These are phyloP conservation scores for Oxyria digyna DNA, from an alignment of 148 eudicot species.

Conservation along the genomic window DNA sequence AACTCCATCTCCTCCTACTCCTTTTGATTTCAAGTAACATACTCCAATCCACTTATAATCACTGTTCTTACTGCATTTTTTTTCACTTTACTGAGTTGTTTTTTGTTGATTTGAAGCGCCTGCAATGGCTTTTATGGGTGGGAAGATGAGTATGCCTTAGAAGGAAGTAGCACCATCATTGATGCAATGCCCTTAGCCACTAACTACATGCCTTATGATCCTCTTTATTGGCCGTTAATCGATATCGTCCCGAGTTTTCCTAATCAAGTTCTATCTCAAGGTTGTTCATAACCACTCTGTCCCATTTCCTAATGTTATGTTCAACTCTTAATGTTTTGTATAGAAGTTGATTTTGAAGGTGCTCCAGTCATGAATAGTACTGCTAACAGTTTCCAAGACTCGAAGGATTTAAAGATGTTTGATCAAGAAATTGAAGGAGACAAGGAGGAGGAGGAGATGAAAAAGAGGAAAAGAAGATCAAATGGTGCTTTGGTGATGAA, in stretches of 20 bases:
- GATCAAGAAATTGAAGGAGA: conserved; percentile 1
- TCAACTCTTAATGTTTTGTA: not conserved
- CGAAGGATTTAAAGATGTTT: not conserved
- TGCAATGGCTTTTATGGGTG: not conserved
- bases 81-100: not conserved
- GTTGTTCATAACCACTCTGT: not conserved
- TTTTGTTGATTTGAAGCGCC: not conserved
- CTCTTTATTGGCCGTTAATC: not conserved
- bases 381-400: not conserved
- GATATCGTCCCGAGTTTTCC: not conserved
- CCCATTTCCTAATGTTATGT: no score
- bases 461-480: not conserved
- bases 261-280: not conserved
- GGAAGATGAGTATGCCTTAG: not conserved
- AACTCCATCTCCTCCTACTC: not conserved
- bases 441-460: not conserved
- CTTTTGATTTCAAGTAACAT: conserved; percentile 5
- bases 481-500: not conserved
- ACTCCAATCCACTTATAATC: not conserved
- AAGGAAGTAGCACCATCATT: not conserved
- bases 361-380: not conserved
- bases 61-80: not conserved
- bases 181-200: not conserved
- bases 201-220: conserved; percentile 1
- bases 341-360: not conserved